Base-by-base conservation (phyloP, 305 asterid species). In the Striga hermonthica region DNA sequence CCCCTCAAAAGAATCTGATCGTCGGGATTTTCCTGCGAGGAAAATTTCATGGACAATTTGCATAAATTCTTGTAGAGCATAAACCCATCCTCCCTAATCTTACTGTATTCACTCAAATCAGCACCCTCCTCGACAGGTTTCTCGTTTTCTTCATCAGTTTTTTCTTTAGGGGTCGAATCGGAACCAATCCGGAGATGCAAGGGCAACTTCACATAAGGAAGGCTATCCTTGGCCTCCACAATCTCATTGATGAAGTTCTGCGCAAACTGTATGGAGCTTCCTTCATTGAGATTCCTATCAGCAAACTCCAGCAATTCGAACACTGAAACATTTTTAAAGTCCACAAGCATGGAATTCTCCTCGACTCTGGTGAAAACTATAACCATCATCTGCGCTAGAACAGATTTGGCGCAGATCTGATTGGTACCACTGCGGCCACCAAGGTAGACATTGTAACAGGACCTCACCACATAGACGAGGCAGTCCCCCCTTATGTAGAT, bases 321-420 rank as follows among this genome's bases (percentile, higher is more conserved):
- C 11, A 93, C 97, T 55, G 91, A 80, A 4, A 83, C 91, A 50
- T 82, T 84, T 75, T 78, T 83, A 67, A 90, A 78, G 57, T 81
- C 74, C 54, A 79, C 86, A 8, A 67, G 62, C 84, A 79, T 71
- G 65, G 90, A 80, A 65, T 90, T 83, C 69, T 82, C 86, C 80
- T 90, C 96, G 9, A 77, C 94, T 71, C 99, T 80, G 70, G 95
- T 71, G 88, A 90, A 93, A 62, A 90, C 80, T 76, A 90, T 81
- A 70, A 90, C 62, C 96, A 90, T 88, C 95, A 90, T 93, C 83
- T 93, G 99, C 9, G 97, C 94, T 57, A 93, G 91, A 69, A 90
- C 90, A 28, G 96, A 76, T 84, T 93, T 93, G 3, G 99, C 99
- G 77, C 99, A 93, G 82, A 93, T 90, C 89, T 93, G 99, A 81